Evolutionary conservation across 2,329 filamentous ascomycete species (phyloP).

Genomic region (Harringtonia aguacate): DNA sequence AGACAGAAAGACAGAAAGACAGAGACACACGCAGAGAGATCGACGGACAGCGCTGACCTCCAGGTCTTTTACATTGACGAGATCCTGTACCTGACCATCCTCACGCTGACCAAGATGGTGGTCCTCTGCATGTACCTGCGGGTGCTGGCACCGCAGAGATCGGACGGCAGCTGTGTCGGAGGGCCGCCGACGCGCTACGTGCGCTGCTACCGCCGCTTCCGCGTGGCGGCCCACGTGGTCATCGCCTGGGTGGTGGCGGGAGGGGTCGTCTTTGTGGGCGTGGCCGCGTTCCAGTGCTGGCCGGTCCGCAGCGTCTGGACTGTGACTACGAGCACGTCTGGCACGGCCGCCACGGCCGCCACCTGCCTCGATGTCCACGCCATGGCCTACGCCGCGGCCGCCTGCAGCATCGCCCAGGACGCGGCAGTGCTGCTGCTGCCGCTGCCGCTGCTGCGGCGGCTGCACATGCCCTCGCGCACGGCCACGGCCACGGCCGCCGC

Average conservation of each 20-base stretch:
- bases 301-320: slow-evolving; percentile 22
- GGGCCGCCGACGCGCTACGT: not conserved
- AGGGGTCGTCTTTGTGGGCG: slow-evolving; percentile 17
- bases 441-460: slow-evolving; percentile 17
- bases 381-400: slow-evolving; percentile 19
- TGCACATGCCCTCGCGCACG: not conserved
- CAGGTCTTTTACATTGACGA: slow-evolving; percentile 24
- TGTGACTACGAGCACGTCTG: slow-evolving; percentile 14
- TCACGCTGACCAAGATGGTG: slow-evolving; percentile 20
- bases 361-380: slow-evolving; percentile 22
- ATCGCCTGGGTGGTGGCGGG: slow-evolving; percentile 18
- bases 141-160: slow-evolving; percentile 18
- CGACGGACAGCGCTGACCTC: not conserved
- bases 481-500: slow-evolving; percentile 14
- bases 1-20: not conserved
- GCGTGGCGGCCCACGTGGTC: slow-evolving; percentile 12
- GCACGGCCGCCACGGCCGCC: slow-evolving; percentile 4
- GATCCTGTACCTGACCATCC: slow-evolving; percentile 19
- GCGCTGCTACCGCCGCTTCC: slow-evolving; percentile 19
- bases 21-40: too few relatives aligned
- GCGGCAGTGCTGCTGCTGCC: slow-evolving; percentile 22
- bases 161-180: not conserved
- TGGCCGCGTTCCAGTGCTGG: slow-evolving; percentile 25
- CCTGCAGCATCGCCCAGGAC: slow-evolving; percentile 23
- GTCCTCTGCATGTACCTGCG: slow-evolving; percentile 22